Evolutionary conservation across 2,329 filamentous ascomycete species (phyloP).

Genomic region (Colletotrichum sp.): DNA sequence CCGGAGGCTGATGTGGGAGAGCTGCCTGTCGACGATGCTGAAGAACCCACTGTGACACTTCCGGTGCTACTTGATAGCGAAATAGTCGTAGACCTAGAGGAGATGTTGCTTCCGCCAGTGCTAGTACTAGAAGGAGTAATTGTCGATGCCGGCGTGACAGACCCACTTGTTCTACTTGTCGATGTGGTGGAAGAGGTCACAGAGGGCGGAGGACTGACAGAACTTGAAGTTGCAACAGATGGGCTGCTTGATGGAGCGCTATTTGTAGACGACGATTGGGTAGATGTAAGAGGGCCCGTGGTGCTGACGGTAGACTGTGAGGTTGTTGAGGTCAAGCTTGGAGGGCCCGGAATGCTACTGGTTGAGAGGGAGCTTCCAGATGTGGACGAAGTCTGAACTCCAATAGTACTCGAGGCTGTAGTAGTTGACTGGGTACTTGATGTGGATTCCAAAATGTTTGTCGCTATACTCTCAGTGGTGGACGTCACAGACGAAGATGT

Average conservation of each 20-base stretch:
- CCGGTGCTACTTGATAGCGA: background rate
- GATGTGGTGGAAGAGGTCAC: background rate
- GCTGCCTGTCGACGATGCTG: background rate
- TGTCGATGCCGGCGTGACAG: background rate
- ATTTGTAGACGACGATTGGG: background rate
- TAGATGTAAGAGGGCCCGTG: accelerated
- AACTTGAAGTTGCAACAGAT: background rate
- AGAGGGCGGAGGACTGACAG: background rate
- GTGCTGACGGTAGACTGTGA: background rate
- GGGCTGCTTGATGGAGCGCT: background rate
- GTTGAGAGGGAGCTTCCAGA: background rate
- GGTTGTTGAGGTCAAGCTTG: background rate
- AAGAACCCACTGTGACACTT: background rate
- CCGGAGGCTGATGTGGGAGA: background rate
- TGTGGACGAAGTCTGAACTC: background rate
- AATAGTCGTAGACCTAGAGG: accelerated
- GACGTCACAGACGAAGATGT: background rate
- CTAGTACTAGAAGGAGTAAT: background rate
- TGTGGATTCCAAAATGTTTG: background rate
- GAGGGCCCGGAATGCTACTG: background rate
- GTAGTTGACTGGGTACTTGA: background rate
- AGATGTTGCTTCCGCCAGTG: background rate
- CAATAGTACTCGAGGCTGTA: background rate
- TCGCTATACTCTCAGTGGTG: background rate
- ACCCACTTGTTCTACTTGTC: background rate